Evolutionary conservation across 1,139 yeast genomes (phyloP), one percentile per base, ranked within the genome.

Genomic region (Diutina pseudorugosa): DNA sequence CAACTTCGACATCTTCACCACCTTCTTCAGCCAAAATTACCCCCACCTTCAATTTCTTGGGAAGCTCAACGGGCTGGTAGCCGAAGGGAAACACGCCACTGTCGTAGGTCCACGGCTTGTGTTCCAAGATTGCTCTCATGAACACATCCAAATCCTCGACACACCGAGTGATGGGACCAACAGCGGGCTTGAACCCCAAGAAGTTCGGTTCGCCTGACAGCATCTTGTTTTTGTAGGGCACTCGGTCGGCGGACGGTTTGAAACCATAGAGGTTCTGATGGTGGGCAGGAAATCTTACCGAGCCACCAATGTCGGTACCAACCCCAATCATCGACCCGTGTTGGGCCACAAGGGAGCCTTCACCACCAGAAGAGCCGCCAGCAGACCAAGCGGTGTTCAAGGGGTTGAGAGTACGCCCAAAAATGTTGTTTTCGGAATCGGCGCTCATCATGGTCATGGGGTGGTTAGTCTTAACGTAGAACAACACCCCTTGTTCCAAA

Each of bases 301-400:
- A 74, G 8, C 84, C 84, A 3, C 83, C 84, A 54, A 80, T 80
- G 57, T 79, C 84, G 30, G 62, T 59, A 1, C 65, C 65, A 51
- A 62, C 52, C 0, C 85, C 85, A 40, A 80, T 57, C 9, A 71
- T 62, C 0, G 81, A 69, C 5, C 76, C 83, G 47, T 70, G 69
- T 19, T 76, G 62, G 1, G 75, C 82, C 27, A 79, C 62, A n/a
- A 80, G 61, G 0, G 84, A 75, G 11, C 80, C 84, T 61, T 80
- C 86, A 49, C 87, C 87, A 8, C 85, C 84, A 16, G 82, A 74
- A 4, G 82, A 75, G 1, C 86, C 86, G 41, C 85, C 85, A 20
- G 74, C 61, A 1, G 79, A 65, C 41, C 79, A 65, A 0, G 59
- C 58, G 20, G 68, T 65, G 58, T 80, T 79, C 53, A 66, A 61